These are phyloP conservation scores for Scheffersomyces cryptocercus DNA, from an alignment of 1,139 yeast species.

Conservation along the genomic window DNA sequence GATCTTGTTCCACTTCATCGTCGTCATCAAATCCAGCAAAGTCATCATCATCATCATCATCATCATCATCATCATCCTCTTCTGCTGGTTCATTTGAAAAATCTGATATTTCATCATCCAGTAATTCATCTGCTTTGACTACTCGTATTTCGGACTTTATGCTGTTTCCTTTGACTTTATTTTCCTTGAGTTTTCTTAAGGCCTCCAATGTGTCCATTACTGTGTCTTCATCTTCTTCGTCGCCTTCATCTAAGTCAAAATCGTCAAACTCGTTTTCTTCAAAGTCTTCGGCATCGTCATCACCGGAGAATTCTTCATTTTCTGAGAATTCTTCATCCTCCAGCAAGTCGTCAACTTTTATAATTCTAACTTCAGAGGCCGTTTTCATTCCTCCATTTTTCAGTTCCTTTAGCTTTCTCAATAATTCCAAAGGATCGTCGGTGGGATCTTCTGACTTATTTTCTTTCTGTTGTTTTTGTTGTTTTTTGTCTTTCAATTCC, in stretches of 20 bases:
- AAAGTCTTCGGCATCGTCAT: constrained; percentile 17
- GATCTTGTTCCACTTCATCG: constrained; percentile 7
- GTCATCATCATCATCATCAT: constrained; percentile 8
- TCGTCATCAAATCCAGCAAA: constrained; percentile 7
- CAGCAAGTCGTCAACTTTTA: constrained; percentile 5
- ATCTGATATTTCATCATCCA: constrained; percentile 18
- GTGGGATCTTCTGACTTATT: constrained; percentile 13
- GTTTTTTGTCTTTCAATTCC: constrained; percentile 19
- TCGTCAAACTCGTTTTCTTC: constrained; percentile 23
- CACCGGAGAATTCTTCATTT: neutral
- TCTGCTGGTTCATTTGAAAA: constrained; percentile 1
- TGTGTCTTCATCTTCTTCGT: constrained; percentile 5
- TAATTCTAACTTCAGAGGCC: constrained; percentile 6
- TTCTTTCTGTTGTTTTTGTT: constrained; percentile 10
- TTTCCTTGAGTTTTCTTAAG: constrained; percentile 22
- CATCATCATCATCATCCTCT: constrained; percentile 5
- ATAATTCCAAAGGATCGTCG: constrained; percentile 43
- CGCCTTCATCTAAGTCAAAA: constrained; percentile 1
- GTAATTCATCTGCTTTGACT: constrained; percentile 31
- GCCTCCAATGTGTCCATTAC: constrained; percentile 26
- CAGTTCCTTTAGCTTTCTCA: constrained; percentile 42
- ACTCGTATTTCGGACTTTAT: constrained; percentile 13
- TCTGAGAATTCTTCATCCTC: neutral
- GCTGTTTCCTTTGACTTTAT: neutral
- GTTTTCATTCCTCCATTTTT: constrained; percentile 20